Conservation (phyloP, 2,329 filamentous ascomycete genomes). For the Colletotrichum ledebouriae region DNA sequence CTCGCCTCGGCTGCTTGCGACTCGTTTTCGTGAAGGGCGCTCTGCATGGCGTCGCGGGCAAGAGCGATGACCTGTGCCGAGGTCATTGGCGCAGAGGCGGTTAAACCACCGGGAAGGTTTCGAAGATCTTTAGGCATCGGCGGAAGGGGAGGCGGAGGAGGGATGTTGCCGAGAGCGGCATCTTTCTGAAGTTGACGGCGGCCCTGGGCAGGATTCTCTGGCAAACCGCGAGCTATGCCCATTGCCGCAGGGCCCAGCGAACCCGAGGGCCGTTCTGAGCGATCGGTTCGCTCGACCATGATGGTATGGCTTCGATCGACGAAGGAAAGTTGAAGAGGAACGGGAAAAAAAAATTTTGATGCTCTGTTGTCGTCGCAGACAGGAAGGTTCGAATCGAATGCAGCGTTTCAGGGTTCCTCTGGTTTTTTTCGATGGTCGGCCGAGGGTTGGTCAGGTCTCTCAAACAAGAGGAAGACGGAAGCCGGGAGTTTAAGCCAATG, state of each 20-base stretch:
- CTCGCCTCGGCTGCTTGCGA: conserved; percentile 72
- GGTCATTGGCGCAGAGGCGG: conserved; percentile 66
- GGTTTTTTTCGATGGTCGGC: conserved; percentile 14
- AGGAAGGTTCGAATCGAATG: conserved; percentile 31
- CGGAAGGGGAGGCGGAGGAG: conserved; percentile 57
- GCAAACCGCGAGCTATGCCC: conserved; percentile 54
- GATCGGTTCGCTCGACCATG: conserved; percentile 43
- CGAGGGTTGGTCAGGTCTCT: conserved; percentile 39
- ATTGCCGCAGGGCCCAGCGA: conserved; percentile 51
- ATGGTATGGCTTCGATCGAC: conserved; percentile 25
- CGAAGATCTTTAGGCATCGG: conserved; percentile 61
- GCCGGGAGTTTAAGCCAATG: conserved; percentile 42
- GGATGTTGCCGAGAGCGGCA: conserved; percentile 56
- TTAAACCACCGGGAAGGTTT: conserved; percentile 62
- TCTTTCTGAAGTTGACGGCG: conserved; percentile 55
- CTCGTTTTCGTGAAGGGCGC: conserved; percentile 75
- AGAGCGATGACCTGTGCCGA: conserved; percentile 75
- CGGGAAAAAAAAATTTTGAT: not conserved
- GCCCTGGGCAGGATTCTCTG: conserved; percentile 56
- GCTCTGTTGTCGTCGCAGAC: conserved; percentile 24
- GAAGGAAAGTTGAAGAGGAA: conserved; percentile 5
- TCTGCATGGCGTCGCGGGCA: conserved; percentile 75
- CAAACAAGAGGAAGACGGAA: conserved; percentile 33
- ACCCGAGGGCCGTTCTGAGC: conserved; percentile 45
- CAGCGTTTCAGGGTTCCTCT: conserved; percentile 42